A percentile compares a stretch with the other conserved stretches of the same genome.
These are phyloP conservation scores for Dryadomyces sulphureus DNA, from an alignment of 2,329 filamentous ascomycete species.

Conservation along the genomic window DNA sequence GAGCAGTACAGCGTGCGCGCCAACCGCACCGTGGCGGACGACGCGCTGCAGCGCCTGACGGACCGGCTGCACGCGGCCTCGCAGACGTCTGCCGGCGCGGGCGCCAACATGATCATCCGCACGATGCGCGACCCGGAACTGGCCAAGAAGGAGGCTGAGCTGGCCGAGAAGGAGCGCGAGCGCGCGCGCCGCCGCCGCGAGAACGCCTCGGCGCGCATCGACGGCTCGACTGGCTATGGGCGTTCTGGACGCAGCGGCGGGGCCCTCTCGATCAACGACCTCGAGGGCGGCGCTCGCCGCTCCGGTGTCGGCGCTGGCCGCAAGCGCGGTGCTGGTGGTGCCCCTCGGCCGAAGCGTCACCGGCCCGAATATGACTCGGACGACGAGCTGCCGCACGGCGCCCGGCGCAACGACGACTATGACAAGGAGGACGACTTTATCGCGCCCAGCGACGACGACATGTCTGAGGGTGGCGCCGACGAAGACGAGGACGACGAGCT, in stretches of 20 bases:
- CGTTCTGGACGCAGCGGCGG: slow-evolving; percentile 25
- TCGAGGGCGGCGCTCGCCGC: slow-evolving; percentile 36
- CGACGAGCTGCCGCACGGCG: slow-evolving; percentile 50
- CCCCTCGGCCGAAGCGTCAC: slow-evolving; percentile 35
- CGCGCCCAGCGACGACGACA: slow-evolving; percentile 59
- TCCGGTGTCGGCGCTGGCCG: slow-evolving; percentile 27
- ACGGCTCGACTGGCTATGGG: slow-evolving; percentile 26
- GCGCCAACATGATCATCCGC: slow-evolving; percentile 51
- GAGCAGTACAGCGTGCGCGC: slow-evolving; percentile 56
- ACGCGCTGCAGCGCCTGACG: slow-evolving; percentile 54
- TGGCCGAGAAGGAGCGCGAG: slow-evolving; percentile 58
- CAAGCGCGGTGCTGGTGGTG: slow-evolving; percentile 34
- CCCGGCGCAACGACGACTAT: slow-evolving; percentile 56
- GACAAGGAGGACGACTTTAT: slow-evolving; percentile 70
- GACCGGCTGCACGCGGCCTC: slow-evolving; percentile 51
- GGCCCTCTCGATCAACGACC: slow-evolving; percentile 50
- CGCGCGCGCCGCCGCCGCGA: slow-evolving; percentile 52
- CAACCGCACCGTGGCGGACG: slow-evolving; percentile 53
- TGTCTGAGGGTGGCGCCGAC: slow-evolving; percentile 39
- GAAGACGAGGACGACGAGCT: slow-evolving; percentile 48
- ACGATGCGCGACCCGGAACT: slow-evolving; percentile 63
- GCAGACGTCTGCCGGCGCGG: slow-evolving; percentile 31
- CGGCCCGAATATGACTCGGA: slow-evolving; percentile 62
- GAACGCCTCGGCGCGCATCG: slow-evolving; percentile 49
- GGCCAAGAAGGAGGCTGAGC: slow-evolving; percentile 57